phyloP scores from a whole-genome alignment of 306 rosid species.

The Bauhinia variegata region DNA sequence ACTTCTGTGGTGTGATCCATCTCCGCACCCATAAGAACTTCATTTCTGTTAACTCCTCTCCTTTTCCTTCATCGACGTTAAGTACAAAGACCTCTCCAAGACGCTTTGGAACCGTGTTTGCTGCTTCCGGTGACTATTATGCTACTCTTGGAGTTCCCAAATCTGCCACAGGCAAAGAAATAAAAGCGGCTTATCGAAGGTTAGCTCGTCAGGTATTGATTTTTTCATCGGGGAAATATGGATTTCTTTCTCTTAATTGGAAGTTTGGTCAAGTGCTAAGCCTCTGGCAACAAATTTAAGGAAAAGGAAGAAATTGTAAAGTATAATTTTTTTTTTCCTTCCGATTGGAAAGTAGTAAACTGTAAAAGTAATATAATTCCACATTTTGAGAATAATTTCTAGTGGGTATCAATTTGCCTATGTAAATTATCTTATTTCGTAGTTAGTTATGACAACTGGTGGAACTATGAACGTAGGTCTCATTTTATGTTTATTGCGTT shows the following conservation, averaged over 20 bases:
- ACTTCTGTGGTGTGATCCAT: conserved; percentile 50
- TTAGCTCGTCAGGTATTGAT: conserved; percentile 92
- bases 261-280: background rate
- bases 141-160: conserved; percentile 83
- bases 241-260: background rate
- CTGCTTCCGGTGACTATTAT: conserved; percentile 87
- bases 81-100: conserved; percentile 39
- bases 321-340: too few relatives aligned
- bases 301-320: background rate
- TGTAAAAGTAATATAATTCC: background rate
- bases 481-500: conserved; percentile 30
- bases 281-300: background rate
- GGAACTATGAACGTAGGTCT: conserved; percentile 25
- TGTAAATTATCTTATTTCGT: background rate
- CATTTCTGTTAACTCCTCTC: conserved; percentile 42
- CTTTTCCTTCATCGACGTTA: conserved; percentile 29
- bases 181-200: conserved; percentile 90
- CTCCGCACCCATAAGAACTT: conserved; percentile 54
- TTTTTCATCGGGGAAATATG: conserved; percentile 19
- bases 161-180: conserved; percentile 79
- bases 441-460: conserved; percentile 6
- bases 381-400: background rate
- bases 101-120: conserved; percentile 51
- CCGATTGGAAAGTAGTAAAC: too few relatives aligned
- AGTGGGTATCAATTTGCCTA: background rate